Evolutionary conservation across 345 rosid species (phyloP).

Genomic region (Linum usitatissimum): DNA sequence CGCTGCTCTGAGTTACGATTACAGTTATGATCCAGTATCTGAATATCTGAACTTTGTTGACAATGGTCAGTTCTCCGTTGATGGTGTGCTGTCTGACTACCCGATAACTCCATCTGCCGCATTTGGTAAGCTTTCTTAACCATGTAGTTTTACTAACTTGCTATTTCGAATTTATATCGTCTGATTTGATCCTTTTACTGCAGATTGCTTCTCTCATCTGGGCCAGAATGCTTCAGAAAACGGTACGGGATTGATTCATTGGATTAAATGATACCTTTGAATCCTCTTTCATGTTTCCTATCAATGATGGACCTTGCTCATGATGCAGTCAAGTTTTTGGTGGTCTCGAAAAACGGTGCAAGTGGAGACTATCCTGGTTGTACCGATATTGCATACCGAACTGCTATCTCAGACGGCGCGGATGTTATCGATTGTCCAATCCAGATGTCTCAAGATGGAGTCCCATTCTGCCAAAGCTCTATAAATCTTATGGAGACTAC

Average conservation of each 20-base stretch:
- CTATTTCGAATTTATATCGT: background rate
- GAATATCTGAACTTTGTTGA: slow-evolving; percentile 60
- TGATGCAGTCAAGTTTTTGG: slow-evolving; percentile 33
- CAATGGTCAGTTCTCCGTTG: slow-evolving; percentile 78
- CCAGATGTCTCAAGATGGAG: slow-evolving; percentile 68
- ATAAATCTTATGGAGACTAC: slow-evolving; percentile 52
- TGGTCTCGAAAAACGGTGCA: slow-evolving; percentile 74
- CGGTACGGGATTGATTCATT: slow-evolving; percentile 54
- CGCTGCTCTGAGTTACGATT: slow-evolving; percentile 53
- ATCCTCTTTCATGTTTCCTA: background rate
- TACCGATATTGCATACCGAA: slow-evolving; percentile 61
- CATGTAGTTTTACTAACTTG: background rate
- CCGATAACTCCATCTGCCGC: slow-evolving; percentile 74
- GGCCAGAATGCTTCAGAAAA: slow-evolving; percentile 43
- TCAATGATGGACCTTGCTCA: background rate
- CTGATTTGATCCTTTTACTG: slow-evolving; percentile 17
- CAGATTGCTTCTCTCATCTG: slow-evolving; percentile 72
- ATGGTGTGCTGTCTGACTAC: slow-evolving; percentile 81
- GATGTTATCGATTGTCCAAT: slow-evolving; percentile 76
- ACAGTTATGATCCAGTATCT: slow-evolving; percentile 69
- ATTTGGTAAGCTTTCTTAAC: slow-evolving; percentile 33
- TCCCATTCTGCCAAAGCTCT: slow-evolving; percentile 53
- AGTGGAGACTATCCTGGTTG: slow-evolving; percentile 91
- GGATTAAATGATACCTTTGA: no score
- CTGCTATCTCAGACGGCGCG: slow-evolving; percentile 62